Conservation (phyloP, 768 basidiomycete species). For the Melanogaster broomeanus region DNA sequence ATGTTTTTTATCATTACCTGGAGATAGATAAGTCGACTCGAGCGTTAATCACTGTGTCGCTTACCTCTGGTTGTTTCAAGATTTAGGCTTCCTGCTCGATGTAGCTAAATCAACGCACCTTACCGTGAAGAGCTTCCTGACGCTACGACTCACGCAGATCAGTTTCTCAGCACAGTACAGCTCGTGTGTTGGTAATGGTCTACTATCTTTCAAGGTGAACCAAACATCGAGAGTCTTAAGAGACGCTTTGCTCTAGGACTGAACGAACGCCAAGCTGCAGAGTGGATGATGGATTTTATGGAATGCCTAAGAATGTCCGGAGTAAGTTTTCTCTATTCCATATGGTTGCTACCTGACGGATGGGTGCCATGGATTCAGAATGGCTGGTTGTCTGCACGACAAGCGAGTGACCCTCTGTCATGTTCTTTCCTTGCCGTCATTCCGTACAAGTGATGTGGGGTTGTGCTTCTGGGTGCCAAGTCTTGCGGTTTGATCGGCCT, state of each 20-base stretch:
- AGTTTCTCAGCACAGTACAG: conserved; percentile 83
- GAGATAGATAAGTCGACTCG: conserved; percentile 84
- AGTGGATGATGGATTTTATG: conserved; percentile 89
- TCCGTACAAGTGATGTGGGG: conserved; percentile 26
- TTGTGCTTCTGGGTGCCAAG: background rate
- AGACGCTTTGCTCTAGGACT: conserved; percentile 85
- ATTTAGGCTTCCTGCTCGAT: conserved; percentile 96
- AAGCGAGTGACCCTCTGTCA: background rate
- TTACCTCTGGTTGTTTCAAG: conserved; percentile 40
- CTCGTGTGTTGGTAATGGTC: conserved; percentile 93
- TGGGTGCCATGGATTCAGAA: conserved; percentile 45
- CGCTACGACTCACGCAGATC: conserved; percentile 91
- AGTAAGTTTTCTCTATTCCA: conserved; percentile 43
- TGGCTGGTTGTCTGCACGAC: conserved; percentile 31
- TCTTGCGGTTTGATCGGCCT: background rate
- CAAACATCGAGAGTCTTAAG: conserved; percentile 81
- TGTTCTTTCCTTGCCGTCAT: conserved; percentile 22
- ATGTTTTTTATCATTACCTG: conserved; percentile 95
- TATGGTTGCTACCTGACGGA: conserved; percentile 10
- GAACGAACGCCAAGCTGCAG: conserved; percentile 89
- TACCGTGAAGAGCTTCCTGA: conserved; percentile 94
- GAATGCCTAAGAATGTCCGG: conserved; percentile 95
- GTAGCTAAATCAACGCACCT: conserved; percentile 93
- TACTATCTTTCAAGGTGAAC: conserved; percentile 97
- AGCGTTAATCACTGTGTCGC: background rate